Percentiles rank a stretch among this genome's conserved stretches.
Evolutionary conservation across 345 rosid genomes (phyloP).

Genomic region (Eucalyptus sp.): DNA sequence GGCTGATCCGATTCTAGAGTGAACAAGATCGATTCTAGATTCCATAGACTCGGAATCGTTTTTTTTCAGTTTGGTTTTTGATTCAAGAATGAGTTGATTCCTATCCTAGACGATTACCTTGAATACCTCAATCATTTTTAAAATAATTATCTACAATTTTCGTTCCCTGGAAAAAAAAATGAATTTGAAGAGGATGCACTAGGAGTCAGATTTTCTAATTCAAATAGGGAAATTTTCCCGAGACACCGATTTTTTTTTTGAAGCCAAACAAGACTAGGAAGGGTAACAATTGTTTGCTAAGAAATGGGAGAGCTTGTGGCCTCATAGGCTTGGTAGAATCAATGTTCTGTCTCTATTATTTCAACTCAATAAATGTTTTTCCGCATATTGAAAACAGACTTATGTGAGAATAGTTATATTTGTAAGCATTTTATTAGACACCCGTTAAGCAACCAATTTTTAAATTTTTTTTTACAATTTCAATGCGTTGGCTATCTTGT

Average conservation of each 20-base stretch:
- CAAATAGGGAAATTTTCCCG: background rate
- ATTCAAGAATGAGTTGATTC: background rate
- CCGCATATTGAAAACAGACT: background rate
- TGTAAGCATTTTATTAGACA: background rate
- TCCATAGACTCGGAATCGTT: rapidly evolving
- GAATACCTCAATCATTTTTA: background rate
- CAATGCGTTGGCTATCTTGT: background rate
- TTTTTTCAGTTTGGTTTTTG: rapidly evolving
- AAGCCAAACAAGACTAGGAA: background rate
- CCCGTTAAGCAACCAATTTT: background rate
- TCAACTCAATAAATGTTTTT: background rate
- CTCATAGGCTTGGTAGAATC: background rate
- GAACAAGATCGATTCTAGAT: rapidly evolving
- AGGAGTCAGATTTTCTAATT: background rate
- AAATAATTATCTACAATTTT: background rate
- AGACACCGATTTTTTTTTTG: background rate
- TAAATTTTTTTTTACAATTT: background rate
- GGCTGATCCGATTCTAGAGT: rapidly evolving
- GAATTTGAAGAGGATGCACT: background rate
- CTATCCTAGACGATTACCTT: rapidly evolving
- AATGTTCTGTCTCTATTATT: background rate
- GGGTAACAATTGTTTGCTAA: background rate
- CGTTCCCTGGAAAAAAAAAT: background rate
- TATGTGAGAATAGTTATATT: background rate
- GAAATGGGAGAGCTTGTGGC: background rate